Evolutionary conservation across 106 monocot genomes (phyloP), one percentile per base, ranked within the genome.

Genomic region (Apostasia ramifera): DNA sequence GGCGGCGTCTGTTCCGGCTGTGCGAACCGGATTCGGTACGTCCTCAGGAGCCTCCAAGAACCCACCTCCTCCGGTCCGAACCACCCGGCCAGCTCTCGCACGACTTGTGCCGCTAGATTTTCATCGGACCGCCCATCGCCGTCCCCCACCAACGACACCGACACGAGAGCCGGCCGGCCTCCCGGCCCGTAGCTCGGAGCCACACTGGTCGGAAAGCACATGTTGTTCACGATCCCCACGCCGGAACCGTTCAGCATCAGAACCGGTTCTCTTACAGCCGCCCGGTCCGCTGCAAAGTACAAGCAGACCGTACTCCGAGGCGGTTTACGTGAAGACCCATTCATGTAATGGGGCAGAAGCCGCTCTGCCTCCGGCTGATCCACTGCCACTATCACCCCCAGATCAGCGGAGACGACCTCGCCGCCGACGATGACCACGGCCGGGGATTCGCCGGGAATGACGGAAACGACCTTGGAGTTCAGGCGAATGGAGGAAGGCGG

Each of bases 1-100:
- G 92, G 95, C 42, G 95, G 95, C 49, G 76, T 82, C 73, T 97
- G 95, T 66, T 97, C 84, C 46, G 95, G 95, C 73, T 92, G 95
- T 3, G 95, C 95, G 38, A 86, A 97, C 66, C 73, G 79, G 6
- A 97, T 83, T 74, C 95, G 85, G 41, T 97, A 97, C 6, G 84
- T 89, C 71, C 86, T 80, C 74, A 97, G 44, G 48, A 89, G 95
- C 67, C 40, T 74, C 92, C 95, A 92, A 51, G 50, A 52, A 2
- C 74, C 55, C 41, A 92, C 89, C 70, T 79, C 88, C 45, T 46
- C 74, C 8, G 66, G 51, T 26, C 92, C 92, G 47, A 97, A 97
- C 95, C 95, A 97, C 53, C 80, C 86, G 8, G 51, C 62, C 40
- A 97, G 72, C 71, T 97, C 95, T 45, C 58, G 8, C 5, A 85